phyloP scores from a whole-genome alignment of 768 basidiomycete genomes.

The Boletus coccyginus region DNA sequence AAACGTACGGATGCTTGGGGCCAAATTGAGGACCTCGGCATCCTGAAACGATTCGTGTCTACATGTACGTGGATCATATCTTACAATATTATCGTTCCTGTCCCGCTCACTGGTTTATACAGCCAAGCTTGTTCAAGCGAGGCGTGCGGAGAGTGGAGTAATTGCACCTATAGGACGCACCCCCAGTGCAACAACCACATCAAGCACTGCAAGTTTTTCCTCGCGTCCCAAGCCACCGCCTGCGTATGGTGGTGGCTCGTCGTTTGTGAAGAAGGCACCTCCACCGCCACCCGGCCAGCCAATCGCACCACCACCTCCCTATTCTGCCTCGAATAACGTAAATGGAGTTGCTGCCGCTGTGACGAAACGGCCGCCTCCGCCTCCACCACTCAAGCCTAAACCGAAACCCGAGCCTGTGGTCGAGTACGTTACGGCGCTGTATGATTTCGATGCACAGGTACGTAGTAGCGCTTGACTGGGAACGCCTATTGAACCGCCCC shows the following conservation, averaged over 20 bases:
- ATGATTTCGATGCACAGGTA: conserved; percentile 92
- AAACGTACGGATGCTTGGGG: conserved; percentile 83
- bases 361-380: conserved; percentile 82
- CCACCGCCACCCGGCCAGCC: conserved; percentile 33
- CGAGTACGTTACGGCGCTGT: conserved; percentile 87
- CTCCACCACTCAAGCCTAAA: conserved; percentile 88
- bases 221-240: conserved; percentile 28
- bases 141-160: conserved; percentile 34
- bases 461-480: conserved; percentile 8
- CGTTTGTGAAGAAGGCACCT: conserved; percentile 42
- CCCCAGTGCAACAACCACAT: conserved; percentile 22
- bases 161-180: conserved; percentile 37
- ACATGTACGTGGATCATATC: conserved; percentile 58
- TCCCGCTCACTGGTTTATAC: conserved; percentile 11
- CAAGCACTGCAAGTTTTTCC: conserved; percentile 26
- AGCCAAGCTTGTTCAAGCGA: conserved; percentile 70
- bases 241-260: conserved; percentile 19
- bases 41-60: conserved; percentile 81
- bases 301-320: conserved; percentile 45
- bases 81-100: background rate
- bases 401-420: conserved; percentile 63
- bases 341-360: conserved; percentile 33
- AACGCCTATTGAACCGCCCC: background rate
- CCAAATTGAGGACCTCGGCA: conserved; percentile 72
- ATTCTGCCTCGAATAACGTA: conserved; percentile 20